A percentile compares a stretch with the other conserved stretches of the same genome.
These are phyloP conservation scores for Leptographium lundbergii DNA, from an alignment of 2,329 filamentous ascomycete genomes.

Conservation along the genomic window DNA sequence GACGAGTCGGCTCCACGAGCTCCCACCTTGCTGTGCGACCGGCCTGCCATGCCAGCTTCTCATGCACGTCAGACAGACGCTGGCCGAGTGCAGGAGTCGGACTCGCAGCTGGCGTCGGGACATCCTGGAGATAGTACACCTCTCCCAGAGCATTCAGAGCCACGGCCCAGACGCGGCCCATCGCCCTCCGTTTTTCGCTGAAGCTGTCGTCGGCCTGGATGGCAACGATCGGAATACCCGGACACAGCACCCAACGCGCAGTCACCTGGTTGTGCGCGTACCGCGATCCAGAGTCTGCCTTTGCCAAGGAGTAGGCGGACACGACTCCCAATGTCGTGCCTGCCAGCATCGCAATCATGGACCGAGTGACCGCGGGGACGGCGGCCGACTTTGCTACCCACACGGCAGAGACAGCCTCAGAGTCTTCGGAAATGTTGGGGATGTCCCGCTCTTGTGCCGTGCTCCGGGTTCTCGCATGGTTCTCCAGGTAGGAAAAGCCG, in stretches of 20 bases:
- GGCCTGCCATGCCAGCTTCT: constrained; percentile 59
- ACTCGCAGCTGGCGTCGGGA: constrained; percentile 33
- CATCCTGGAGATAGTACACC: constrained; percentile 68
- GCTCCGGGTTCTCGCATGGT: constrained; percentile 36
- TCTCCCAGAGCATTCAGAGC: constrained; percentile 91
- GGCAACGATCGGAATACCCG: constrained; percentile 73
- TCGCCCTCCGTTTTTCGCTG: constrained; percentile 53
- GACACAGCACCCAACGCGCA: constrained; percentile 79
- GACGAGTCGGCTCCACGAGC: constrained; percentile 64
- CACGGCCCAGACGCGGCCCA: constrained; percentile 75
- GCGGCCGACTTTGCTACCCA: constrained; percentile 80
- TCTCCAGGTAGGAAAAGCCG: constrained; percentile 60
- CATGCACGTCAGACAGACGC: neutral
- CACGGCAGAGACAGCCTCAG: constrained; percentile 62
- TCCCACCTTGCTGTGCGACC: constrained; percentile 74
- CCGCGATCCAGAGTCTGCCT: constrained; percentile 43
- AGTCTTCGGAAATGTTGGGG: constrained; percentile 57
- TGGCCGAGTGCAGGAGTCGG: neutral
- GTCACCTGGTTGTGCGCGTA: constrained; percentile 66
- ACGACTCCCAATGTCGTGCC: constrained; percentile 77
- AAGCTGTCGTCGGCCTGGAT: constrained; percentile 78
- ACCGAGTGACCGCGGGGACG: constrained; percentile 60
- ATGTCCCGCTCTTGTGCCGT: constrained; percentile 58
- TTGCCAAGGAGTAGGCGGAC: constrained; percentile 65
- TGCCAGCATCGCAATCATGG: constrained; percentile 67